phyloP scores from a whole-genome alignment of 2,329 filamentous ascomycete species.

The Pleurostoma richardsiae region DNA sequence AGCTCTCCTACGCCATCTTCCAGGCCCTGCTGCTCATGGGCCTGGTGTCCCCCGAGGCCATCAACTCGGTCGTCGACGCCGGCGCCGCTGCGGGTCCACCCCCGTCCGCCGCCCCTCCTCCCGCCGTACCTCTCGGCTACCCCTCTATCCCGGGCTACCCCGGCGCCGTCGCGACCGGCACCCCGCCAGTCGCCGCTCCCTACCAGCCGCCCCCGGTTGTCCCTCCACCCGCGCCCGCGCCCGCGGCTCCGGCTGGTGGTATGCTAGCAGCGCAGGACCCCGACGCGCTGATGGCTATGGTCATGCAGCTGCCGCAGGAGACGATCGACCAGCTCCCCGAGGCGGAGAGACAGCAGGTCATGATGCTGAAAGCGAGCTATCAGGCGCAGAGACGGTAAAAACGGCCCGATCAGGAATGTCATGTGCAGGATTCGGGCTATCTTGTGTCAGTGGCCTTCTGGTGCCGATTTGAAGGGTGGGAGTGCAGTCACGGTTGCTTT shows the following conservation, averaged over 20 bases:
- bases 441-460: too few relatives aligned
- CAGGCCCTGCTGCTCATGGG: conserved; percentile 91
- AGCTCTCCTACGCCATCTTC: conserved; percentile 92
- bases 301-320: conserved; percentile 74
- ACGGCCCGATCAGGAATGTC: too few relatives aligned
- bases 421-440: too few relatives aligned
- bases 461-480: too few relatives aligned
- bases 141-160: conserved; percentile 29
- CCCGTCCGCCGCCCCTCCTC: conserved; percentile 14
- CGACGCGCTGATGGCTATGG: conserved; percentile 72
- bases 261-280: conserved; percentile 42
- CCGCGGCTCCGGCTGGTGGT: conserved; percentile 24
- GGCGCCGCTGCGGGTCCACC: conserved; percentile 31
- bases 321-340: conserved; percentile 76
- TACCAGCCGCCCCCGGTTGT: conserved; percentile 37
- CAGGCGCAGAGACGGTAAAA: conserved; percentile 16
- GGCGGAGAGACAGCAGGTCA: conserved; percentile 71
- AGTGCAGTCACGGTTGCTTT: too few relatives aligned
- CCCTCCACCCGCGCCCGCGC: conserved; percentile 31
- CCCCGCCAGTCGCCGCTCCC: conserved; percentile 39
- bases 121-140: conserved; percentile 23
- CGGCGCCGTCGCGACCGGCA: conserved; percentile 31
- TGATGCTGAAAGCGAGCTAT: conserved; percentile 67
- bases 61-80: conserved; percentile 73
- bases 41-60: conserved; percentile 78